Evolutionary conservation across 345 rosid species (phyloP), one percentile per base, ranked within the genome.

Genomic region (Microcos paniculata): DNA sequence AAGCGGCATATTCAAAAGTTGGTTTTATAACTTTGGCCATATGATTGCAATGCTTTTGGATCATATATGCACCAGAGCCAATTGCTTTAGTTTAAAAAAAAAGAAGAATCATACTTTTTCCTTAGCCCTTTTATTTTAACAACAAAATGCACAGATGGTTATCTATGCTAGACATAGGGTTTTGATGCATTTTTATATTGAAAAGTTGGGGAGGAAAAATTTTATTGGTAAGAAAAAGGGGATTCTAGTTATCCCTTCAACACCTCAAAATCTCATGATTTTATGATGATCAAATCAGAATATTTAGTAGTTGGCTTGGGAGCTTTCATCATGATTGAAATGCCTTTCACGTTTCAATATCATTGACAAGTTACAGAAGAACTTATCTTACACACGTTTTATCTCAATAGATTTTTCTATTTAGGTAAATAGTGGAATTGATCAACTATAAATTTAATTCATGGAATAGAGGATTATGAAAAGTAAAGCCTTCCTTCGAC

Each of bases 1-100:
- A 65, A 65, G 71, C 45, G 71, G 55, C 21, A 45, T 45, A 46
- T 45, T 67, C 71, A 24, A 65, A 67, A 46, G 70, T 65, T 65
- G 33, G 52, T 65, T 42, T 65, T 65, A 13, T 42, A 21, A 65
- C 70, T 42, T 65, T 67, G 5, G 71, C 10, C 49, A 15, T 26
- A 45, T 67, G 40, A 67, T 67, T 15, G 19, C 33, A 26, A 42
- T 65, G 71, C 56, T 28, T 67, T 46, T 51, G 70, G 71, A 67
- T 46, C 71, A 67, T 45, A 45, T 7, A 26, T 46, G 55, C 23
- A 67, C 56, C 45, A 45, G 11, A 46, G 23, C 15, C 16, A 26
- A 31, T 28, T 2, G 15, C 56, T 67, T 67, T 67, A 26, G 70
- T 67, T 46, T 46, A 15, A 4, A 35, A 35, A 3, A 3, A 28